Evolutionary conservation across 2,329 filamentous ascomycete genomes (phyloP), one percentile per base, ranked within the genome.

Genomic region (Trichophyton benhamiae): DNA sequence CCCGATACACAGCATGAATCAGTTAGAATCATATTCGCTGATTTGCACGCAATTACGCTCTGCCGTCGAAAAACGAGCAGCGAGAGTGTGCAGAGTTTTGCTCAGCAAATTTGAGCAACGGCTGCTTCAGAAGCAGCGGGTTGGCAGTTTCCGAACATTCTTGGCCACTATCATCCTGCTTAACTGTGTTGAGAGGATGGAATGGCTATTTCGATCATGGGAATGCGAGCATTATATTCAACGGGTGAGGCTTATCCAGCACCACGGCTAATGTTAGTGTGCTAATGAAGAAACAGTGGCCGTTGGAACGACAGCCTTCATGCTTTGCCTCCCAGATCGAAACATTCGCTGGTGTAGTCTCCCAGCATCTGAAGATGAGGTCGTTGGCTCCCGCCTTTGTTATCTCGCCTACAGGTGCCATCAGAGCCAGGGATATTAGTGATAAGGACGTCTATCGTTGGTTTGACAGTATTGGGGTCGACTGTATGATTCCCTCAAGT

Each of bases 41-140:
- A 78, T 85, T 63, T 77, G 73, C 65, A 74, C 76, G 59, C 82
- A 85, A 68, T 71, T 84, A 53, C 77, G 80, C 57, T 79, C 80
- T 3, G 80, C 78, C 1, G 76, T 78, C 17, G 82, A 85, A 66
- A 80, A 80, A 65, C 78, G 80, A 30, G 80, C 81, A 41, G 74
- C 77, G 13, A 74, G 75, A 59, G 72, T 83, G 4, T 78, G 78
- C 65, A 82, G 81, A 60, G 72, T 72, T 8, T 77, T 83, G 38
- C 80, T 84, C 76, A 82, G 82, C 63, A 82, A 84, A 62, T 75
- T 85, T 1, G 83, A 85, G 67, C 78, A 81, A 17, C 78, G 82
- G n/a, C 72, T 85, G 3, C 74, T 84, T 6, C 81, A 83, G 65
- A 79, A 81, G 11, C 79, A 82, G 66, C 79, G 82, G 68, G 78